Evolutionary conservation across 352 stramenopile species (phyloP).

Genomic region (Plasmopara muralis): DNA sequence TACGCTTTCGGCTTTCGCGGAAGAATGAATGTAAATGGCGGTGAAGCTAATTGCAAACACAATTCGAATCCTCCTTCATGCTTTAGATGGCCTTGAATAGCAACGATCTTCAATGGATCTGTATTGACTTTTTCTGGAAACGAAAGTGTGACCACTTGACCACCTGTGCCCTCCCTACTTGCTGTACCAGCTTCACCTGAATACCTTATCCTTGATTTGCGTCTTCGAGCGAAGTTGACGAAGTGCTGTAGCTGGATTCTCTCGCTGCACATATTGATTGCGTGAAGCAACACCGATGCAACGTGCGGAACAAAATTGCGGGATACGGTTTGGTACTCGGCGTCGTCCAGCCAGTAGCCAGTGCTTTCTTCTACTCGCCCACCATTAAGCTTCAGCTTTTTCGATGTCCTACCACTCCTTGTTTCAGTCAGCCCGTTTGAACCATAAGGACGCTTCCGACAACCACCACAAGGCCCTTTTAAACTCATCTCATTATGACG

Average conservation of each 20-base stretch:
- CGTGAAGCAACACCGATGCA: slow-evolving; percentile 67
- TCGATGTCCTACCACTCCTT: slow-evolving; percentile 15
- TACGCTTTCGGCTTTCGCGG: slow-evolving; percentile 50
- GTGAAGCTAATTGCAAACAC: slow-evolving; percentile 53
- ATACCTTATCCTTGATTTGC: slow-evolving; percentile 78
- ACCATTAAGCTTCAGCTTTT: slow-evolving; percentile 28
- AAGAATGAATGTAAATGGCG: slow-evolving; percentile 66
- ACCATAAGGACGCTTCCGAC: slow-evolving; percentile 32
- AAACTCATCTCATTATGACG: slow-evolving; percentile 36
- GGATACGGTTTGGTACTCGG: slow-evolving; percentile 15
- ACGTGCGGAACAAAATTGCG: slow-evolving; percentile 56
- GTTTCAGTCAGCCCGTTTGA: slow-evolving; percentile 16
- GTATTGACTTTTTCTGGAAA: slow-evolving; percentile 82
- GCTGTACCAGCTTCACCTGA: slow-evolving; percentile 65
- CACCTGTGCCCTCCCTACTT: slow-evolving; percentile 47
- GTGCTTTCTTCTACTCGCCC: slow-evolving; percentile 22
- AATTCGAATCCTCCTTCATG: slow-evolving; percentile 73
- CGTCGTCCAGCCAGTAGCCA: slow-evolving; percentile 28
- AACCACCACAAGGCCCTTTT: slow-evolving; percentile 19
- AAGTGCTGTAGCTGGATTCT: slow-evolving; percentile 84
- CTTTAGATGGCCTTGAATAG: slow-evolving; percentile 76
- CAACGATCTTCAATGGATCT: slow-evolving; percentile 69
- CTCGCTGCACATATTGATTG: slow-evolving; percentile 80
- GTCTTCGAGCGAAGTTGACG: slow-evolving; percentile 79
- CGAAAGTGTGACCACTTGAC: slow-evolving; percentile 81